phyloP scores from a whole-genome alignment of 306 rosid genomes.

The Cucurbita moschata region DNA sequence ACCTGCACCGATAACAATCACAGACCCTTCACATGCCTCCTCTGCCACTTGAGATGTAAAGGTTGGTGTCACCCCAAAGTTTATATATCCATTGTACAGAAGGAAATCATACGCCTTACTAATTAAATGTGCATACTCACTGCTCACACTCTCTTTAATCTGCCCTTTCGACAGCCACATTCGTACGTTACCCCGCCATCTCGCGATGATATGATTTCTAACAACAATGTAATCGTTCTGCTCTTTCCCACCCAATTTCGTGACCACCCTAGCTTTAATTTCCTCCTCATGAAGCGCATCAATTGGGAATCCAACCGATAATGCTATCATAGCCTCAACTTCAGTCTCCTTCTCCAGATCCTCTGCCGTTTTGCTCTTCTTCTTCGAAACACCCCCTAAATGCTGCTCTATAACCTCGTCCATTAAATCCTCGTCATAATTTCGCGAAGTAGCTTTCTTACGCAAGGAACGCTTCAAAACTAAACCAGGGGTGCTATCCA shows the following conservation, averaged over 20 bases:
- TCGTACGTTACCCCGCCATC: conserved; percentile 78
- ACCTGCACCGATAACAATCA: conserved; percentile 75
- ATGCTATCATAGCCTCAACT: conserved; percentile 85
- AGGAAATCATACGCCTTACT: conserved; percentile 70
- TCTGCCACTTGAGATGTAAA: conserved; percentile 38
- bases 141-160: conserved; percentile 64
- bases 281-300: conserved; percentile 76
- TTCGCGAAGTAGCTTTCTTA: conserved; percentile 40
- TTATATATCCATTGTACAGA: conserved; percentile 63
- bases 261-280: conserved; percentile 63
- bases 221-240: conserved; percentile 86
- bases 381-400: conserved; percentile 48
- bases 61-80: conserved; percentile 71
- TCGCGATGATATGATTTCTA: conserved; percentile 76
- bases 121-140: conserved; percentile 59
- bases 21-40: conserved; percentile 58
- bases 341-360: conserved; percentile 86
- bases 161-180: conserved; percentile 63
- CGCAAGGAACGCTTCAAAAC: conserved; percentile 43
- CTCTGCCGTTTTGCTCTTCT: conserved; percentile 28
- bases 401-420: conserved; percentile 67
- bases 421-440: conserved; percentile 64
- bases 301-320: conserved; percentile 75
- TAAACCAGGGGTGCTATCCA: conserved; percentile 41
- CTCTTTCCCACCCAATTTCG: conserved; percentile 68